Base-by-base conservation (phyloP, 2,329 filamentous ascomycete species). In the Lizonia empirigonia region DNA sequence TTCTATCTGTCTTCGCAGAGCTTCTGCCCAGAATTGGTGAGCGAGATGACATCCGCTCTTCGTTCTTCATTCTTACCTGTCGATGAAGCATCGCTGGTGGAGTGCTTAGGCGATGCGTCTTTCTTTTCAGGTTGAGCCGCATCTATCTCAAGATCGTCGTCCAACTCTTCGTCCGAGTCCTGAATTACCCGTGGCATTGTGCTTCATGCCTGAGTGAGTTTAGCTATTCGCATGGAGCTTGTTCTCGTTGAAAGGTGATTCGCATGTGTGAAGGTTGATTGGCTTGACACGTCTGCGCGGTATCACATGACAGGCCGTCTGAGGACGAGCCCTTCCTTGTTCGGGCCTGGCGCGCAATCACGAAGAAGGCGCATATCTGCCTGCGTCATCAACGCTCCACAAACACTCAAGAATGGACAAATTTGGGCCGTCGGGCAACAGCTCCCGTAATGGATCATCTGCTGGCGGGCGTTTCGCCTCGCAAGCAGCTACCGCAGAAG, bases 401-500 rank as follows among this genome's bases (percentile, higher is more conserved):
- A 13, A 10, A 18, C 32, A 29, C 6, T 26, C 18, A 6, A 37
- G 8, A n/a, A 72, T 72, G 69, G 68, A 72, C 22, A 69, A 64
- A n/a, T 52, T 47, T 35, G 49, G 38, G 15, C 32, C 42, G 3
- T 37, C 49, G 15, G 54, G 48, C 48, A 58, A 68, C 13, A 44
- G 56, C 18, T 56, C 61, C 7, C 58, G 53, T 39, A 61, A 52
- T 27, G 58, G 59, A 23, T 60, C 47, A 2, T 53, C 67, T n/a
- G 22, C 78, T 70, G 32, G 77, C 48, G 75, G 77, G 12, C 85
- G 88, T 55, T 96, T 96, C 74, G 87, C 86, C 1, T 80, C 87
- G 33, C 89, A 92, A 68, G 87, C 86, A 57, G 81, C 87, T 61
- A 89, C 89, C 1, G 89, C 90, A 1, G 85, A 93, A 72, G 87